Base-by-base conservation (phyloP, 805 yeast species). In the Kodamaea jinghongensis region DNA sequence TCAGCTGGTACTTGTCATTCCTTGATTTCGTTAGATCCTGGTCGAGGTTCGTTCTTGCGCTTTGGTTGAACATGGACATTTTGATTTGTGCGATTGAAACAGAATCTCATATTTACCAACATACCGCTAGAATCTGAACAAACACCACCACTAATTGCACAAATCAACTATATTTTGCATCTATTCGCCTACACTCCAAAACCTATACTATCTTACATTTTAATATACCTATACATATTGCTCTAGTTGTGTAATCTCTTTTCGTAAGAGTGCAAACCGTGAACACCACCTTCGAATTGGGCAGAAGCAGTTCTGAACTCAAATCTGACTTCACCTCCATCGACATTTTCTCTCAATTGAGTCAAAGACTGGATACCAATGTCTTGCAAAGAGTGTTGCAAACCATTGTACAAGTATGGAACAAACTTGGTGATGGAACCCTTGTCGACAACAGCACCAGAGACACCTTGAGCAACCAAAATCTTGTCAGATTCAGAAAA, bases 281-380 rank as follows among this genome's bases (percentile, higher is more conserved):
- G 86, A 48, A 93, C 91, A 69, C 98, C 98, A 76, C 99, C 99
- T 75, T 93, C 99, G 51, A 89, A 76, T 78, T 93, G 99, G 49
- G 99, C 96, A 60, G 96, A 86, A 36, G 98, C 96, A 53, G 98
- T 90, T 81, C 99, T 88, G 70, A 84, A 82, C 75, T 93, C 99
- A 61, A 93, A 93, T 73, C 99, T 83, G 48, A 89, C 83, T 23
- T 68, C 71, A 52, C 95, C 95, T 41, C 55, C 48, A 55, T 71
- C 73, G 46, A 86, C 91, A 34, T 73, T 65, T 44, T 67, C 67
- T 60, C 83, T 83, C 65, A 93, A 78, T 30, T 68, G 80, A 12
- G 52, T 61, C 51, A 86, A 62, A 34, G 93, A 81, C 55, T 61
- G 56, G 49, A 84, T 85, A 70, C 99, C 99, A 66, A 93, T 88